A percentile compares a stretch with the other conserved stretches of the same genome.
Conservation (phyloP, 1,139 yeast species). For the Saccharomyces hybrid region DNA sequence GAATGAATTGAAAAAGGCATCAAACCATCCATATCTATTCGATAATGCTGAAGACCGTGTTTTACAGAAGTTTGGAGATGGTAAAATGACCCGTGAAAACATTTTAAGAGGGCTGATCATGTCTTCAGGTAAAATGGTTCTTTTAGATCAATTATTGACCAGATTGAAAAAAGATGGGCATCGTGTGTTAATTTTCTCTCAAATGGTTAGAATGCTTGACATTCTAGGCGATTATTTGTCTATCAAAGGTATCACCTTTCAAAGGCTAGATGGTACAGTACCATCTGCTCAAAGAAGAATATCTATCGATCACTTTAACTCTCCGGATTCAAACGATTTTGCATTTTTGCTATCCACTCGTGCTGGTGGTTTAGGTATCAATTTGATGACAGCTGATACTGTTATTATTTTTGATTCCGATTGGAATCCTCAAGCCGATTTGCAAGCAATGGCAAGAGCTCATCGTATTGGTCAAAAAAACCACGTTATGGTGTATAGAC, state of each 20-base stretch:
- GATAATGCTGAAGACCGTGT: constrained; percentile 90
- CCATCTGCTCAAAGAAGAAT: constrained; percentile 91
- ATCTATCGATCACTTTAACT: too few relatives aligned
- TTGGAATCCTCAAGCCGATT: too few relatives aligned
- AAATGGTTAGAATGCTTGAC: constrained; percentile 74
- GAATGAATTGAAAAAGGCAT: constrained; percentile 94
- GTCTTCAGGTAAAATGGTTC: constrained; percentile 74
- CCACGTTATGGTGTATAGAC: constrained; percentile 45
- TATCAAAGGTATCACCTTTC: constrained; percentile 85
- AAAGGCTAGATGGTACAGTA: constrained; percentile 92
- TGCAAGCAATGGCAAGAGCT: too few relatives aligned
- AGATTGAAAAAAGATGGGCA: constrained; percentile 45
- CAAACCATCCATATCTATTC: constrained; percentile 92
- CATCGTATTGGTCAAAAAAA: too few relatives aligned
- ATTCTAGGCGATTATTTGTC: constrained; percentile 88
- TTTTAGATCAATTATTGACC: constrained; percentile 56
- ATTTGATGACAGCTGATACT: too few relatives aligned
- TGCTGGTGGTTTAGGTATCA: too few relatives aligned
- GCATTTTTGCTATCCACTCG: too few relatives aligned
- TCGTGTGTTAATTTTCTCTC: constrained; percentile 73
- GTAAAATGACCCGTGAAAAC: constrained; percentile 60
- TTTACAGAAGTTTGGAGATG: constrained; percentile 52
- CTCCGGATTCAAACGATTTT: too few relatives aligned
- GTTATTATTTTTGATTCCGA: too few relatives aligned
- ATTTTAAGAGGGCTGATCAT: constrained; percentile 83